These are phyloP conservation scores for Lachancea lanzarotensis DNA, from an alignment of 805 yeast genomes.

Conservation along the genomic window DNA sequence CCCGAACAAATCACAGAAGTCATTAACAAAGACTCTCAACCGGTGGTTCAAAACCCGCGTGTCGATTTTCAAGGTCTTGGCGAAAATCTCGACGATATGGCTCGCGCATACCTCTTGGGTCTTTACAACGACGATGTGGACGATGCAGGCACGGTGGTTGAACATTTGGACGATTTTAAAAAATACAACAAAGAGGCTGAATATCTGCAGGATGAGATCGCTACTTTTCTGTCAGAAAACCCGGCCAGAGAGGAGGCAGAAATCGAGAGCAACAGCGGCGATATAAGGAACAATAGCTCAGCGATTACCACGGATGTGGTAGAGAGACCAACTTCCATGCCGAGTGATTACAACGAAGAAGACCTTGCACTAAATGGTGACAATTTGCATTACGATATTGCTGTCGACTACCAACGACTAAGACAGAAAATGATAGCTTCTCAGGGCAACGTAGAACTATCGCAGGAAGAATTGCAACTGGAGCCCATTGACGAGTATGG, in stretches of 20 bases:
- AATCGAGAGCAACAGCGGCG: background rate
- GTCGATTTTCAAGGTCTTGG: slow-evolving; percentile 39
- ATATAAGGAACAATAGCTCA: background rate
- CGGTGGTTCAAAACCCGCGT: slow-evolving; percentile 17
- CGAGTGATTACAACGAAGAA: slow-evolving; percentile 5
- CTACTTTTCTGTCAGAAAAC: slow-evolving; percentile 19
- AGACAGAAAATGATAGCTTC: slow-evolving; percentile 44
- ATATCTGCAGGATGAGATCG: slow-evolving; percentile 21
- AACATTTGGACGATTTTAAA: slow-evolving; percentile 48
- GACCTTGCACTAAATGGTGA: slow-evolving; percentile 15
- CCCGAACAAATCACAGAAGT: slow-evolving; percentile 3
- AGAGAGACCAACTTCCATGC: slow-evolving; percentile 25
- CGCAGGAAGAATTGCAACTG: slow-evolving; percentile 34
- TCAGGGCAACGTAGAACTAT: slow-evolving; percentile 35
- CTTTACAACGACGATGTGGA: slow-evolving; percentile 56
- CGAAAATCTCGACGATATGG: slow-evolving; percentile 50
- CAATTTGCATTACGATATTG: slow-evolving; percentile 43
- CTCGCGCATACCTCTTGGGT: slow-evolving; percentile 52
- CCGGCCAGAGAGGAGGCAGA: slow-evolving; percentile 4
- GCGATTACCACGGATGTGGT: slow-evolving; percentile 26
- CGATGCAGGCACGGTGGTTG: slow-evolving; percentile 48
- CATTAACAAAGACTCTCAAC: background rate
- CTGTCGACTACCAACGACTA: slow-evolving; percentile 49
- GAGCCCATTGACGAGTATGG: slow-evolving; percentile 68
- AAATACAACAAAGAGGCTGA: slow-evolving; percentile 44